Conservation (phyloP, 1,284 basidiomycete genomes). For the Microbotryum violaceum region DNA sequence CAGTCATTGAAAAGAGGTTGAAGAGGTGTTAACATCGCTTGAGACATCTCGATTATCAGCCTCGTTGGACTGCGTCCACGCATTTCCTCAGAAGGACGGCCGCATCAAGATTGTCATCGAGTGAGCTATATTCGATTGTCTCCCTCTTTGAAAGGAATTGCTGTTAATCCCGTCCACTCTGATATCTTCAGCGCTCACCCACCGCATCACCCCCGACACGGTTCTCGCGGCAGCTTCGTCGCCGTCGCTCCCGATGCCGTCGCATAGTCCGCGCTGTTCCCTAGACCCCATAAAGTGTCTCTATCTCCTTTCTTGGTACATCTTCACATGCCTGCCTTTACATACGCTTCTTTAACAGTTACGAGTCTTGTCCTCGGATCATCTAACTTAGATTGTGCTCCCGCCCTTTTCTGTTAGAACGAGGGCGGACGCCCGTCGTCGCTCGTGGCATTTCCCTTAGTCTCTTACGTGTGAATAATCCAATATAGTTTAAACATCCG, state of each 20-base stretch:
- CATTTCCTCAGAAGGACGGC: conserved; percentile 27
- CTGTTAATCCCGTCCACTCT: neutral
- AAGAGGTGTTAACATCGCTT: neutral
- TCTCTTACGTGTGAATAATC: too few relatives aligned
- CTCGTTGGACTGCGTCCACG: conserved; percentile 34
- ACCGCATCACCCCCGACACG: conserved; percentile 27
- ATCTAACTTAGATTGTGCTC: too few relatives aligned
- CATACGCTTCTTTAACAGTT: too few relatives aligned
- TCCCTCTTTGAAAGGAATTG: neutral
- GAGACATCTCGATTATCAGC: conserved; percentile 23
- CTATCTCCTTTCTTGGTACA: too few relatives aligned
- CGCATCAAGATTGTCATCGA: conserved; percentile 25
- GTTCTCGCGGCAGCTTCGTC: conserved; percentile 28
- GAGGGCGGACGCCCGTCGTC: too few relatives aligned
- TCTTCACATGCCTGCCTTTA: too few relatives aligned
- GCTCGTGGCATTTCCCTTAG: too few relatives aligned
- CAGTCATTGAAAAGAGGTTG: neutral
- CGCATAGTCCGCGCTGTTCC: too few relatives aligned
- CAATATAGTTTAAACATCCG: too few relatives aligned
- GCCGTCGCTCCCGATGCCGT: conserved; percentile 20
- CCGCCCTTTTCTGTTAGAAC: too few relatives aligned
- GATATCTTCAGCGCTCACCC: conserved; percentile 25
- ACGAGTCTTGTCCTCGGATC: too few relatives aligned
- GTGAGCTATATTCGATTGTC: neutral
- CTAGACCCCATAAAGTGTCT: too few relatives aligned